Evolutionary conservation across 352 stramenopile species (phyloP).

Genomic region (Globisporangium nodosum): DNA sequence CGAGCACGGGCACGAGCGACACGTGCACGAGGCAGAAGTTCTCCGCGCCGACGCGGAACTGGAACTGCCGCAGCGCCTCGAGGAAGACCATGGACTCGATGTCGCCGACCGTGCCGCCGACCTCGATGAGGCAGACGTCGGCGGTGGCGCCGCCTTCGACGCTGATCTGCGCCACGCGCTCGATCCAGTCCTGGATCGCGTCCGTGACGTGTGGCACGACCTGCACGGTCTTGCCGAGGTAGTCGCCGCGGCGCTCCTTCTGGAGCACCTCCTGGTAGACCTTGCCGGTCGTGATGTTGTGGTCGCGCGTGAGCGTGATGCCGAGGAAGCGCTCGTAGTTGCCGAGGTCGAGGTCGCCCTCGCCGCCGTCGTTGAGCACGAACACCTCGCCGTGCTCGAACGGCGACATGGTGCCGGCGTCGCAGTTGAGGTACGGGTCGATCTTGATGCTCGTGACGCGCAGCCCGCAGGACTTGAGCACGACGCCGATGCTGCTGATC

Average conservation of each 20-base stretch:
- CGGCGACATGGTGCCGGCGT: slow-evolving; percentile 97
- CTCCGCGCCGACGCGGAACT: slow-evolving; percentile 96
- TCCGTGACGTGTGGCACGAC: slow-evolving; percentile 96
- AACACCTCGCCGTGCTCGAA: slow-evolving; percentile 97
- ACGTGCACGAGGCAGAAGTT: slow-evolving; percentile 99
- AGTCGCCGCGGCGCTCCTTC: slow-evolving; percentile 95
- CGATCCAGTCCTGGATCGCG: slow-evolving; percentile 96
- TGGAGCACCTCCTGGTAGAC: slow-evolving; percentile 96
- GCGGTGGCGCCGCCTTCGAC: slow-evolving; percentile 81
- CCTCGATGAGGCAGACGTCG: slow-evolving; percentile 99
- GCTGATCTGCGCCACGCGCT: slow-evolving; percentile 94
- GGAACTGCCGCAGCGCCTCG: slow-evolving; percentile 98
- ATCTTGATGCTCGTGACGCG: slow-evolving; percentile 98
- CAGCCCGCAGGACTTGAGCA: slow-evolving; percentile 95
- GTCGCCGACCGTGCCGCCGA: slow-evolving; percentile 99
- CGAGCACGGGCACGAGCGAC: slow-evolving; percentile 97
- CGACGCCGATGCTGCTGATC: slow-evolving; percentile 96
- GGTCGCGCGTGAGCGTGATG: slow-evolving; percentile 93
- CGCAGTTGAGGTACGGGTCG: slow-evolving; percentile 99
- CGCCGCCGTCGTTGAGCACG: slow-evolving; percentile 96
- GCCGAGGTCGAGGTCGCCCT: slow-evolving; percentile 96
- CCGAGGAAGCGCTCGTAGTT: slow-evolving; percentile 99
- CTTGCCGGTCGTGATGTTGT: slow-evolving; percentile 99
- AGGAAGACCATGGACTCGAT: slow-evolving; percentile 99
- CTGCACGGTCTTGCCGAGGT: slow-evolving; percentile 99